Evolutionary conservation across 1,284 basidiomycete genomes (phyloP), one percentile per base, ranked within the genome.

Genomic region (Vanrija pseudolonga): DNA sequence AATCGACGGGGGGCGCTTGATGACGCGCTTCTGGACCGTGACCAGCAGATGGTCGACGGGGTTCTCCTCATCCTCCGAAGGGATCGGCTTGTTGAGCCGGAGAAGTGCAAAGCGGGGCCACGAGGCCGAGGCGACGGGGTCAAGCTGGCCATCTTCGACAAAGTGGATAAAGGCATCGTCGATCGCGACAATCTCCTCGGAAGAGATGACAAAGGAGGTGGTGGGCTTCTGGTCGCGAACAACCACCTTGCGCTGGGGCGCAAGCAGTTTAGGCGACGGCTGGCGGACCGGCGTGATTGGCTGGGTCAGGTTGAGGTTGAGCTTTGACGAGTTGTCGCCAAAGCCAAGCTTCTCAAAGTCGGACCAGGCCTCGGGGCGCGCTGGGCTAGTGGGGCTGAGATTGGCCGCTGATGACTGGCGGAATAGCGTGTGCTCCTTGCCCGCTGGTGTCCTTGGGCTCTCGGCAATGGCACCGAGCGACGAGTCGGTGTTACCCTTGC

Each of bases 141-240:
- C 71, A 1, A 62, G 53, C 44, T 65, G 67, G 22, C 57, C 68
- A 45, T 74, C 71, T 32, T 71, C 65, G 17, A 67, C 63, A 54
- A 72, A 72, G 7, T 62, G 41, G 18, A 69, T 55, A 59, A 74
- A 74, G 2, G 58, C 54, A 44, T 74, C 69, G 42, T 74, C 71
- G 19, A 69, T 51, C 6, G 66, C 64, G 38, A 68, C 56, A 19
- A 67, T 41, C 15, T 59, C 62, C 50, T 72, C 69, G 0, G 47
- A 32, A 3, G 48, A 38, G 15, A 60, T 45, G 19, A 55, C 28
- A 38, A 52, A 53, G 14, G 40, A 43, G 14, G 50, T 51, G 3
- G 57, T 47, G 12, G 53, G 36, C 17, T 40, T 17, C 3, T 22
- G 26, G 14, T 20, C 18, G 26, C 23, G 23, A 20, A 56, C 43